Percentiles rank a stretch among this genome's conserved stretches.
Evolutionary conservation across 305 asterid genomes (phyloP).

Genomic region (Rubia peregrina): DNA sequence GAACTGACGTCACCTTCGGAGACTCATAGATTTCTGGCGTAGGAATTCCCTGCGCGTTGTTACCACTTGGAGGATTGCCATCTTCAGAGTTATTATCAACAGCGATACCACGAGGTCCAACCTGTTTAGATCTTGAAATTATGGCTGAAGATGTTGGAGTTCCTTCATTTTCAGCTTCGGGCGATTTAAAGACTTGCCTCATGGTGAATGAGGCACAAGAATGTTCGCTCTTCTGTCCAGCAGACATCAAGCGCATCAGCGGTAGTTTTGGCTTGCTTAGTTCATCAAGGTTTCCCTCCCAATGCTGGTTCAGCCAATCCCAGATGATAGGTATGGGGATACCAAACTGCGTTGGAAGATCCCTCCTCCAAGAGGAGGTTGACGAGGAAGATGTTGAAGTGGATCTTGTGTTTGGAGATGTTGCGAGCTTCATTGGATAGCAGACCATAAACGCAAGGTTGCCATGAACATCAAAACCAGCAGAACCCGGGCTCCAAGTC

Average conservation of each 20-base stretch:
- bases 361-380: constrained; percentile 72
- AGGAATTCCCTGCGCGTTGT: constrained; percentile 58
- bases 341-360: constrained; percentile 75
- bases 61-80: constrained; percentile 32
- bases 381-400: constrained; percentile 75
- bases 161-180: constrained; percentile 52
- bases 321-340: constrained; percentile 84
- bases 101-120: constrained; percentile 36
- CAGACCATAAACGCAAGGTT: constrained; percentile 96
- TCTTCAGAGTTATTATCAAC: constrained; percentile 30
- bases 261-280: constrained; percentile 88
- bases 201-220: constrained; percentile 90
- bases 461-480: constrained; percentile 90
- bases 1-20: constrained; percentile 48
- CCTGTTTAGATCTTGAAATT: constrained; percentile 32
- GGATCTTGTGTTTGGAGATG: constrained; percentile 74
- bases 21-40: constrained; percentile 72
- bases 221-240: constrained; percentile 85
- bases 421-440: constrained; percentile 97
- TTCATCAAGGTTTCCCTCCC: constrained; percentile 97
- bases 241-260: constrained; percentile 70
- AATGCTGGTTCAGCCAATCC: constrained; percentile 93
- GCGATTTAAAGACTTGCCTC: constrained; percentile 75
- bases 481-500: constrained; percentile 93
- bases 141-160: constrained; percentile 45